Base-by-base conservation (phyloP, 345 rosid genomes). In the Hypericum perforatum region DNA sequence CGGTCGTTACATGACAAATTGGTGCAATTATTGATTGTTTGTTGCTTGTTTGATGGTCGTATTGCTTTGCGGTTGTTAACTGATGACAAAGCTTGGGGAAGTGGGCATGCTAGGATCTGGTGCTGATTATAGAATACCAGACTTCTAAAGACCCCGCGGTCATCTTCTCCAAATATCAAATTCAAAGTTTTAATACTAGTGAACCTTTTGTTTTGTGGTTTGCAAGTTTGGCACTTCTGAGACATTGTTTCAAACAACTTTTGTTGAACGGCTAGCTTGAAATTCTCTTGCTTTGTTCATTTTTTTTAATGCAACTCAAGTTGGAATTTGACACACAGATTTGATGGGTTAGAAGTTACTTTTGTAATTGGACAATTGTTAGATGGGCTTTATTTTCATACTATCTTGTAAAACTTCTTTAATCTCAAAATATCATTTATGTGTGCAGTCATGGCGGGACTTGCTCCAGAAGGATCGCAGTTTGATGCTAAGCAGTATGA, bases 401-500 rank as follows among this genome's bases (percentile, higher is more conserved):
- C 10, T 40, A 16, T 48, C 22, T 48, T 15, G 9, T 48, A 13
- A 13, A 36, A 10, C 16, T 6, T 22, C 16, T 16, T 7, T 36
- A 13, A 36, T 6, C 22, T 8, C 8, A 48, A n/a, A 7, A 8
- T 13, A n/a, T 16, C 7, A 29, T 14, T 48, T 41, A 12, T 41
- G 49, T n/a, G 12, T 75, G 12, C 74, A 86, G 90, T 61, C 71
- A 86, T 86, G 95, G 95, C 89, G 58, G 80, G 81, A 32, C 9
- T 65, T 53, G 85, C 90, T 69, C 65, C 81, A 4, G 90, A 89
- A 70, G 86, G 90, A 60, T 73, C 88, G 0, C 94, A 84, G 39
- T 86, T 75, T 41, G 91, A 90, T 71, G 73, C 83, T 56, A 78
- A 75, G 50, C 84, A 80, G 51, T 90, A 50, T 70, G 95, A 86